Percentiles rank a stretch among this genome's conserved stretches.
phyloP scores from a whole-genome alignment of 805 yeast species.

The Suhomyces sp. region DNA sequence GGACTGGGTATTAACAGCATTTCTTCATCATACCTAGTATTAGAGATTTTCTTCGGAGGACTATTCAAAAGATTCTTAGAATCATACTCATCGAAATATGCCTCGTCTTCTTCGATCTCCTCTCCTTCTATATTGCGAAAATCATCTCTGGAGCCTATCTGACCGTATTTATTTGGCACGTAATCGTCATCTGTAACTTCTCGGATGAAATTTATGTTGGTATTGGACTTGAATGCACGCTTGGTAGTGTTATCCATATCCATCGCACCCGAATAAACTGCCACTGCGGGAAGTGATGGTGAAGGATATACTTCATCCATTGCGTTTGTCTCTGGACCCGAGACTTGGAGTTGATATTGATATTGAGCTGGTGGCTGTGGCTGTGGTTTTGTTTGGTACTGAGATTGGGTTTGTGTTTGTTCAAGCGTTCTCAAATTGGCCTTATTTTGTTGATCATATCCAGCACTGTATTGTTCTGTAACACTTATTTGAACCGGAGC shows the following conservation, averaged over 20 bases:
- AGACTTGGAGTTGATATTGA: neutral
- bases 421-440: too few species aligned
- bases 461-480: too few species aligned
- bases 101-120: constrained; percentile 9
- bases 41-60: constrained; percentile 25
- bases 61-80: constrained; percentile 20
- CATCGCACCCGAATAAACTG: too few species aligned
- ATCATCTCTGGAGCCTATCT: constrained; percentile 3
- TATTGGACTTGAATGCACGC: constrained; percentile 14
- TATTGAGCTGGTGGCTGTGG: neutral
- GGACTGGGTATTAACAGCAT: constrained; percentile 23
- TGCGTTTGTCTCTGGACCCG: too few species aligned
- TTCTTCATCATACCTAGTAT: constrained; percentile 28
- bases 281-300: too few species aligned
- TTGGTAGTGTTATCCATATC: neutral
- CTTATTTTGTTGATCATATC: neutral
- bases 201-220: constrained; percentile 25
- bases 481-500: too few species aligned
- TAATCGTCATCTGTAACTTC: constrained; percentile 27
- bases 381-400: neutral
- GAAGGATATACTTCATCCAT: too few species aligned
- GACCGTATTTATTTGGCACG: constrained; percentile 3
- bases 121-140: constrained; percentile 6
- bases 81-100: constrained; percentile 16
- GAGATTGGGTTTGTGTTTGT: constrained; percentile 1